A percentile compares a stretch with the other conserved stretches of the same genome.
These are phyloP conservation scores for Lizonia empirigonia DNA, from an alignment of 2,329 filamentous ascomycete genomes.

Conservation along the genomic window DNA sequence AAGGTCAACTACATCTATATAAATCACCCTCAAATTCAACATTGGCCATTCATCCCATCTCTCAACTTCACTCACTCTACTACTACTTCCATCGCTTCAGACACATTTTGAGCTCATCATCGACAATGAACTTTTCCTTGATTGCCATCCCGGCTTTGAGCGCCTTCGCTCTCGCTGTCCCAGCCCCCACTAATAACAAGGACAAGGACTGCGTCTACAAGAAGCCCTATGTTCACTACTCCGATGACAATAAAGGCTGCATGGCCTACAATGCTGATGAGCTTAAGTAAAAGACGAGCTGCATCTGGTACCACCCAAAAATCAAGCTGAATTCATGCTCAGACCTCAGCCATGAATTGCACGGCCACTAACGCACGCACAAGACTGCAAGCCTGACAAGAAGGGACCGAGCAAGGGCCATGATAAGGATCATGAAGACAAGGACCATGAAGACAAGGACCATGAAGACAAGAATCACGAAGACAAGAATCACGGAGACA, in stretches of 20 bases:
- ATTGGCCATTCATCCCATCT: background rate
- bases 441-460: no score
- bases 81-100: background rate
- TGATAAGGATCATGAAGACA: background rate
- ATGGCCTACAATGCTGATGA: slow-evolving; percentile 8
- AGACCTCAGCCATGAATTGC: background rate
- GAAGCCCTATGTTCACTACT: slow-evolving; percentile 4
- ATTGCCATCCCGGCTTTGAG: slow-evolving; percentile 2
- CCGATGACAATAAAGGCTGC: slow-evolving; percentile 6
- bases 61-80: background rate
- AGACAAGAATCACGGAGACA: no score
- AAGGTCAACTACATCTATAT: background rate
- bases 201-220: slow-evolving; percentile 6
- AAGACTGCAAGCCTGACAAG: background rate
- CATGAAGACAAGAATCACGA: no score
- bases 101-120: background rate
- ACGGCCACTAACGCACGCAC: background rate
- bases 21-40: background rate
- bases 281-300: slow-evolving; percentile 1
- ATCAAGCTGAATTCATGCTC: background rate
- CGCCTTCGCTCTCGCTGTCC: slow-evolving; percentile 5
- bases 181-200: background rate
- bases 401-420: background rate
- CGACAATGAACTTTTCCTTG: slow-evolving; percentile 2
- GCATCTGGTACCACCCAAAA: slow-evolving; percentile 5